A percentile compares a stretch with the other conserved stretches of the same genome.
These are phyloP conservation scores for Paxillus ammoniavirescens DNA, from an alignment of 768 basidiomycete species.

Conservation along the genomic window DNA sequence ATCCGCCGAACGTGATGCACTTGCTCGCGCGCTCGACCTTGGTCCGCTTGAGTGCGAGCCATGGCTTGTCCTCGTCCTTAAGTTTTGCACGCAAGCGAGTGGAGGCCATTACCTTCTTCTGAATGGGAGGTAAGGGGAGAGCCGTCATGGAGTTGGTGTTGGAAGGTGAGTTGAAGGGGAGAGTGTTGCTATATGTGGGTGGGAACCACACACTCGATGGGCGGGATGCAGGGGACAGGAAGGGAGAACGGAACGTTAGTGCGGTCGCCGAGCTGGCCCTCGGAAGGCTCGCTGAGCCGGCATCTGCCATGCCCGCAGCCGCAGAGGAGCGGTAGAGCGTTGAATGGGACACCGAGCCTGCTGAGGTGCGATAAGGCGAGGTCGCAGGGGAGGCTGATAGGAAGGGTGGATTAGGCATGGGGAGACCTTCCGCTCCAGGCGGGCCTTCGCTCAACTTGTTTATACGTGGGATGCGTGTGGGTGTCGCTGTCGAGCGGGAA, in stretches of 20 bases:
- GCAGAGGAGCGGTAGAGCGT: constrained; percentile 31
- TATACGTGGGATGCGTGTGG: constrained; percentile 20
- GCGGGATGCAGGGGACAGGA: constrained; percentile 69
- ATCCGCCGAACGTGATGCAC: constrained; percentile 45
- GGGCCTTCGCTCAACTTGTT: constrained; percentile 15
- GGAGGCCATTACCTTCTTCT: constrained; percentile 36
- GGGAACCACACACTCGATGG: constrained; percentile 64
- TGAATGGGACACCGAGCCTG: constrained; percentile 23
- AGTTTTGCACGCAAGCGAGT: constrained; percentile 55
- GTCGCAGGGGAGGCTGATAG: constrained; percentile 27
- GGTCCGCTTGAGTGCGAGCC: constrained; percentile 40
- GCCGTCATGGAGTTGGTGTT: constrained; percentile 27
- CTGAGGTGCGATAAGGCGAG: constrained; percentile 39
- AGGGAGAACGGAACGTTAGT: constrained; percentile 58
- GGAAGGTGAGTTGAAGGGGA: constrained; percentile 26
- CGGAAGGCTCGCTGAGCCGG: constrained; percentile 29
- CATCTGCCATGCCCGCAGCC: constrained; percentile 19
- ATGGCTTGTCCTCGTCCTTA: constrained; percentile 43
- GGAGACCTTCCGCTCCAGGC: constrained; percentile 23
- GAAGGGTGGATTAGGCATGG: constrained; percentile 50
- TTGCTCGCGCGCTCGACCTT: constrained; percentile 35
- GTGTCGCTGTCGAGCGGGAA: constrained; percentile 23
- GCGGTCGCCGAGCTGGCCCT: constrained; percentile 42
- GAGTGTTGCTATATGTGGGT: constrained; percentile 37
- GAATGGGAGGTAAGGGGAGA: constrained; percentile 43